Evolutionary conservation across 2,329 filamentous ascomycete genomes (phyloP).

Genomic region (Xylaria sp.): DNA sequence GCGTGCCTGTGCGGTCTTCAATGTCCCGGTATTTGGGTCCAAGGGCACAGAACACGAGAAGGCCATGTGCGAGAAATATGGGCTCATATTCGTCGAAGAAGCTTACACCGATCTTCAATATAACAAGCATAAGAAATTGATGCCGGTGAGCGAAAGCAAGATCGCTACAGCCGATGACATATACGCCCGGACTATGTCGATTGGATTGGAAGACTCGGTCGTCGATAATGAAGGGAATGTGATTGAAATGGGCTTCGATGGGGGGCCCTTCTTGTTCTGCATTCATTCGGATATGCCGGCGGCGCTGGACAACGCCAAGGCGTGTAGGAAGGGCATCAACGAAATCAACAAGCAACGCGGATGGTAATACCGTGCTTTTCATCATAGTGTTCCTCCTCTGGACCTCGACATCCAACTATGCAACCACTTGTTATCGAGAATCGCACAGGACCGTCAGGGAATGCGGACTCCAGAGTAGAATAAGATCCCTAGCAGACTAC

Average conservation of each 20-base stretch:
- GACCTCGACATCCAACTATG: too few relatives aligned
- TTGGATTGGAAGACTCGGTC: slow-evolving; percentile 15
- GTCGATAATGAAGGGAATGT: slow-evolving; percentile 14
- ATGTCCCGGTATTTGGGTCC: slow-evolving; percentile 19
- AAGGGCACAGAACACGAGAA: slow-evolving; percentile 24
- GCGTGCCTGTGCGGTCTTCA: slow-evolving; percentile 20
- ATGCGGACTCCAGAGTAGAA: too few relatives aligned
- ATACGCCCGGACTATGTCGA: slow-evolving; percentile 18
- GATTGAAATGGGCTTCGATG: slow-evolving; percentile 13
- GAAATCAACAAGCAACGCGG: slow-evolving; percentile 13
- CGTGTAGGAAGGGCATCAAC: slow-evolving; percentile 14
- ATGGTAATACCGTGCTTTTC: slow-evolving; percentile 23
- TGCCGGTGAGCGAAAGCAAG: slow-evolving; percentile 21
- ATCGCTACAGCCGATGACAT: slow-evolving; percentile 13
- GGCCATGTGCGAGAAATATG: slow-evolving; percentile 24
- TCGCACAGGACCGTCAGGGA: too few relatives aligned
- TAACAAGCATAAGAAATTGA: slow-evolving; percentile 20
- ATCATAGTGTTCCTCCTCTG: too few relatives aligned
- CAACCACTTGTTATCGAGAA: too few relatives aligned
- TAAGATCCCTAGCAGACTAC: too few relatives aligned
- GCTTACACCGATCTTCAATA: slow-evolving; percentile 24
- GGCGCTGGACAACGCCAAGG: slow-evolving; percentile 17
- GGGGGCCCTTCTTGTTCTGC: slow-evolving; percentile 20
- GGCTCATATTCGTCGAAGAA: slow-evolving; percentile 21
- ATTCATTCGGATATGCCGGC: slow-evolving; percentile 24